phyloP scores from a whole-genome alignment of 768 basidiomycete genomes.

The Filobasidium wieringae region DNA sequence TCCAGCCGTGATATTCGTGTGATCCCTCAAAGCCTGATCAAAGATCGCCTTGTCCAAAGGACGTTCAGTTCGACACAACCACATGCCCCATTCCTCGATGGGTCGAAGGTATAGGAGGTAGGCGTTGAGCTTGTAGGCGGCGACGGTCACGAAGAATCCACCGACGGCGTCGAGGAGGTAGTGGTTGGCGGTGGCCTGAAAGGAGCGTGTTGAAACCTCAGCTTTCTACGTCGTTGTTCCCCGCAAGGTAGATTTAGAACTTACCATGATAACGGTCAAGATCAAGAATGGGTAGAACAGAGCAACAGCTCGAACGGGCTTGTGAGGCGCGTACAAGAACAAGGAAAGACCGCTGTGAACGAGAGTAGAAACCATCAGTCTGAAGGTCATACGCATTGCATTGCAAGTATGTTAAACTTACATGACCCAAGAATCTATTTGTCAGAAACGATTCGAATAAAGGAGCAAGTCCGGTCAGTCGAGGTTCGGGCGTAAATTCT shows the following conservation, averaged over 20 bases:
- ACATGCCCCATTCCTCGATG: slow-evolving; percentile 31
- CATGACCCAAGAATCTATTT: slow-evolving; percentile 4
- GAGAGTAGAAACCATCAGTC: background rate
- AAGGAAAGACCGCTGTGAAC: slow-evolving; percentile 27
- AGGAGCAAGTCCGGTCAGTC: no score
- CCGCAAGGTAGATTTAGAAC: background rate
- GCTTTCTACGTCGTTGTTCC: background rate
- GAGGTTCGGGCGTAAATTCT: no score
- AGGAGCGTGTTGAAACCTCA: background rate
- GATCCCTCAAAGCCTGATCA: slow-evolving; percentile 9
- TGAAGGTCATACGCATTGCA: background rate
- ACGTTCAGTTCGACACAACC: slow-evolving; percentile 22
- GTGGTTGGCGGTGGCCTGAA: slow-evolving; percentile 28
- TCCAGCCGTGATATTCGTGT: background rate
- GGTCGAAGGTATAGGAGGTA: slow-evolving; percentile 26
- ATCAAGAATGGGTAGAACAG: slow-evolving; percentile 27
- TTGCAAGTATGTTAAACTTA: background rate
- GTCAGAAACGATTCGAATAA: no score
- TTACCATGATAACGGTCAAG: slow-evolving; percentile 28
- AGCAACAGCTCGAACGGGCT: slow-evolving; percentile 13
- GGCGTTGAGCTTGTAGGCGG: slow-evolving; percentile 23
- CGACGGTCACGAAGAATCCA: slow-evolving; percentile 25
- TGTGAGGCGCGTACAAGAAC: slow-evolving; percentile 27
- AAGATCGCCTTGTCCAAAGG: slow-evolving; percentile 29
- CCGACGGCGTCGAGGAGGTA: slow-evolving; percentile 28